Base-by-base conservation (phyloP, 1,284 basidiomycete species). In the Violaceomyces palustris region DNA sequence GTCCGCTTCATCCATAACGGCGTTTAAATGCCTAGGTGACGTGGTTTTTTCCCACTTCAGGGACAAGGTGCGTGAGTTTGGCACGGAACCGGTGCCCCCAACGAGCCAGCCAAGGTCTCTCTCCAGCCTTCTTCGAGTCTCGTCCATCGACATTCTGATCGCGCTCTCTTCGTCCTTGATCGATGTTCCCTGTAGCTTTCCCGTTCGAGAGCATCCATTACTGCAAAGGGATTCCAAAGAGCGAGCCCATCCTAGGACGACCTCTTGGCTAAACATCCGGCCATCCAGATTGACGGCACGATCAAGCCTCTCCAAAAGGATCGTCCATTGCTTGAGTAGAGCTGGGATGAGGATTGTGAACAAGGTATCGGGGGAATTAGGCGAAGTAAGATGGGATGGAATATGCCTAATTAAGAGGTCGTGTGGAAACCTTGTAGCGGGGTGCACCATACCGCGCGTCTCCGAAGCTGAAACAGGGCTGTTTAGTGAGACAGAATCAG, bases 211-310 rank as follows among this genome's bases (percentile, higher is more conserved):
- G 26, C 35, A 4, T 10, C 11, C 9, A 29, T 31, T 6, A 44
- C 44, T 0, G 49, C 45, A 6, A n/a, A 58, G 38, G 25, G 47
- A 37, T 12, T 61, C 59, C 14, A 71, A 34, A 0, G 41, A 50
- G 9, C 64, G 48, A 6, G 52, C 52, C 68, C 68, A 71, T 9
- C 47, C 39, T 3, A 61, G 33, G 17, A 71, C 63, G 3, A 62
- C 42, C 18, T 71, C 68, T 31, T 64, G 59, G 17, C 51, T 52
- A 39, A 67, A 71, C 62, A 71, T 71, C n/a, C 64, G 45, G 4
- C 64, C 68, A 6, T 69, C 59, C 1, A 49, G 42, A 32, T 71
- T 71, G 23, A 71, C 67, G 4, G 55, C 59, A 18, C 42, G 55
- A 24, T 60, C 59, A 14, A 71, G 17, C 3, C 47, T 24, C 14